phyloP scores from a whole-genome alignment of 78 protist species.

The Chrysochromulina parva region DNA sequence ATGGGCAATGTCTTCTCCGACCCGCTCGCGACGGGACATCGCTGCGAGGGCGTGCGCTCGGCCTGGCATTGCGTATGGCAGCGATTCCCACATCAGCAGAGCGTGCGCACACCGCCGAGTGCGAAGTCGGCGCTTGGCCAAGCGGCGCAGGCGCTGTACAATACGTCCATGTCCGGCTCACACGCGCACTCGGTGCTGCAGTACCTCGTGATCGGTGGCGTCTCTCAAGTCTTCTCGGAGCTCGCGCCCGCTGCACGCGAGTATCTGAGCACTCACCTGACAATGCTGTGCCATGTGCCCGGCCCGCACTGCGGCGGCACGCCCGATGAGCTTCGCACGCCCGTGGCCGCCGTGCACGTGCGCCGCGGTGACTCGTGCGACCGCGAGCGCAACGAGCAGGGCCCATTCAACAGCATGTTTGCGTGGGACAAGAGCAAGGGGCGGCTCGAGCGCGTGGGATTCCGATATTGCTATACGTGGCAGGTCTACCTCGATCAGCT shows the following conservation, averaged over 20 bases:
- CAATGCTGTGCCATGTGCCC: neutral
- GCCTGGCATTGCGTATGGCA: slow-evolving; percentile 7
- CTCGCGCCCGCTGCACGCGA: neutral
- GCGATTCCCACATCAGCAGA: neutral
- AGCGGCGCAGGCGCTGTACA: neutral
- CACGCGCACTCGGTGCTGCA: neutral
- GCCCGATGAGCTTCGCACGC: neutral
- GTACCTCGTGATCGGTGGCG: neutral
- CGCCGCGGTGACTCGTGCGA: slow-evolving; percentile 15
- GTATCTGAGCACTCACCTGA: neutral
- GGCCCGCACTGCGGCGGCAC: neutral
- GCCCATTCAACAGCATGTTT: neutral
- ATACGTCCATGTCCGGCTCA: neutral
- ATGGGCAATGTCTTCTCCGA: neutral
- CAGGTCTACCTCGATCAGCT: neutral
- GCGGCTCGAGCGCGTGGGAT: neutral
- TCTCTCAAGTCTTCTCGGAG: neutral
- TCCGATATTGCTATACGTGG: slow-evolving; percentile 4
- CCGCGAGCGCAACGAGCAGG: neutral
- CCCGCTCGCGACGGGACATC: neutral
- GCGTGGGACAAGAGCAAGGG: neutral
- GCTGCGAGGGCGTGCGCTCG: neutral
- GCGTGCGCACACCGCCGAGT: neutral
- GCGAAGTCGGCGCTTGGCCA: neutral
- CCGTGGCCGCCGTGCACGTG: neutral